Base-by-base conservation (phyloP, 805 yeast genomes). In the Crinitomyces ghanaensis region DNA sequence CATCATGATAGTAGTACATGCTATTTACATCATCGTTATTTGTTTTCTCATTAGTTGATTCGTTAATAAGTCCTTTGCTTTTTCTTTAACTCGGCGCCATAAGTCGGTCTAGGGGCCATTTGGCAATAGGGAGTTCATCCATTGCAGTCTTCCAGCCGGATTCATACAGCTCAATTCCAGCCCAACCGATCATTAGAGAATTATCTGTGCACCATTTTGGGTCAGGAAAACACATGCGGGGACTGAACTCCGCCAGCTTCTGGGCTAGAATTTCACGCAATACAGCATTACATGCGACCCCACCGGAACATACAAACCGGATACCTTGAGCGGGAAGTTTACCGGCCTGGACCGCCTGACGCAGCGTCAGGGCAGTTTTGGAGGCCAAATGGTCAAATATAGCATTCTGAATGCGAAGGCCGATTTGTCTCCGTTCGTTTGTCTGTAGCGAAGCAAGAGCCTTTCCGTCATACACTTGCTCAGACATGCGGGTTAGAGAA, bases 121-220 rank as follows among this genome's bases (percentile, higher is more conserved):
- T 82, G 30, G 84, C 62, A 1, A 72, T 60, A 1, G 94, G 93
- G n/a, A 66, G 48, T 2, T 74, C 69, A 7, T 57, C 65, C 26
- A 80, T 46, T 4, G 65, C 68, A 0, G 85, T 70, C 6, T 57
- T 23, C 1, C 52, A 40, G 4, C 68, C 66, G 12, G 51, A 44
- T 50, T 85, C 95, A 50, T 60, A 78, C 13, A 86, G 57, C 52
- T 88, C 95, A 6, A 88, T 82, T 0, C 96, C 98, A 0, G 97
- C 94, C 75, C 93, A 83, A 1, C 95, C 98, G 33, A 91, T 91
- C 98, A 91, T 91, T 2, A 84, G 72, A 0, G 96, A 94, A 54
- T 91, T 91, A 50, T 91, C 98, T 0, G 96, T 84, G 51, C 98
- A 91, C 39, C 85, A 59, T 2, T 65, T 56, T 2, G 74, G 60